phyloP scores from a whole-genome alignment of 176 grass and related monocot genomes.

The Cenchrus purpureus region DNA sequence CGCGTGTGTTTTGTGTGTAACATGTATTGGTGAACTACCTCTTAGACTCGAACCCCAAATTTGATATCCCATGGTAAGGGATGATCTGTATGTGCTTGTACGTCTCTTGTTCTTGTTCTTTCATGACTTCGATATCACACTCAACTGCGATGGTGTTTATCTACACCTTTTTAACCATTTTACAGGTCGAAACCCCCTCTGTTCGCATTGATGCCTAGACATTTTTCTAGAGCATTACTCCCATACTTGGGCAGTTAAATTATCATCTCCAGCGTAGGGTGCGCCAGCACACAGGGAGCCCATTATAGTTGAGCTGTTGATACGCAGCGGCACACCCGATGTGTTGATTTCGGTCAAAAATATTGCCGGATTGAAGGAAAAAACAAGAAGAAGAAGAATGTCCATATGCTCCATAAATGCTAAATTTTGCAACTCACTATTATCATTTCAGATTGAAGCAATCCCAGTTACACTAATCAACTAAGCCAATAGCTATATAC shows the following conservation, averaged over 20 bases:
- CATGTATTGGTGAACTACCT: not conserved
- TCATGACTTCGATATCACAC: not conserved
- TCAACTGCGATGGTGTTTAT: not conserved
- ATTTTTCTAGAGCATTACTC: no score
- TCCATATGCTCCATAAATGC: not conserved
- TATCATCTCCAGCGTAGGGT: no score
- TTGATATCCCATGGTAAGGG: not conserved
- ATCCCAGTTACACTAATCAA: conserved; percentile 28
- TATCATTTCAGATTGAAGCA: not conserved
- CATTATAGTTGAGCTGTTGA: not conserved
- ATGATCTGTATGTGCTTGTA: conserved; percentile 9
- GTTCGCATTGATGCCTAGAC: not conserved
- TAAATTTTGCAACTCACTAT: not conserved
- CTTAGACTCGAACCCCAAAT: not conserved
- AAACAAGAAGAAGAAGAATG: not conserved
- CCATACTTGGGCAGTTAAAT: no score
- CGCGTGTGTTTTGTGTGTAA: not conserved
- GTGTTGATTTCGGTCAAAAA: not conserved
- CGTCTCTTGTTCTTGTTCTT: not conserved
- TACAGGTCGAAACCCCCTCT: not conserved
- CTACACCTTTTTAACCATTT: not conserved
- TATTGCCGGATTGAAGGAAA: no score
- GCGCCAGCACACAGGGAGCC: no score
- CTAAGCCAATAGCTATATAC: conserved; percentile 6
- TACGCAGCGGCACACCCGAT: not conserved